A percentile compares a stretch with the other conserved stretches of the same genome.
These are phyloP conservation scores for California macrophylla DNA, from an alignment of 441 rosid genomes.

Conservation along the genomic window DNA sequence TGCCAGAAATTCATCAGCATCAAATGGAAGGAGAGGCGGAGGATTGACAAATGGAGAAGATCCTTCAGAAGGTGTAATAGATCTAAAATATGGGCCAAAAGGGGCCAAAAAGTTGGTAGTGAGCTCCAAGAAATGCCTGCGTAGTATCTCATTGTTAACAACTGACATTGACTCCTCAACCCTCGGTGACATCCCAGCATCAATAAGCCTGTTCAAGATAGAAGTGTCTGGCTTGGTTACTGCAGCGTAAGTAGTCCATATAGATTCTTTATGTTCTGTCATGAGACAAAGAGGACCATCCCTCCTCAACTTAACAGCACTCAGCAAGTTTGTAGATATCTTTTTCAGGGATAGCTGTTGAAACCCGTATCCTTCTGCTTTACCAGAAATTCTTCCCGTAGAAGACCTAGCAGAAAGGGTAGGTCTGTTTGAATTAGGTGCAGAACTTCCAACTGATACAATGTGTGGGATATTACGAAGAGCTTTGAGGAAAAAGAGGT, in stretches of 20 bases:
- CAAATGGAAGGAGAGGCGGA: constrained; percentile 62
- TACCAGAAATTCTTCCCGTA: constrained; percentile 57
- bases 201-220: constrained; percentile 82
- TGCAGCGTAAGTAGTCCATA: constrained; percentile 78
- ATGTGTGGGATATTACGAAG: constrained; percentile 80
- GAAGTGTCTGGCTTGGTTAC: constrained; percentile 92
- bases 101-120: constrained; percentile 94
- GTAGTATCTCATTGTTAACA: constrained; percentile 85
- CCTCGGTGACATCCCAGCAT: constrained; percentile 89
- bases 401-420: constrained; percentile 46
- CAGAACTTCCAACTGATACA: constrained; percentile 81
- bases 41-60: constrained; percentile 83
- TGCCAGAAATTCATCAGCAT: constrained; percentile 59
- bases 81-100: constrained; percentile 84
- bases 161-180: constrained; percentile 98
- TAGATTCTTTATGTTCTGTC: constrained; percentile 96
- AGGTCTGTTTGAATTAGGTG: constrained; percentile 47
- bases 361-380: constrained; percentile 60
- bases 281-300: constrained; percentile 96
- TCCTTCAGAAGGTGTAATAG: constrained; percentile 76
- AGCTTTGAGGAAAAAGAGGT: constrained; percentile 87
- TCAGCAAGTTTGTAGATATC: constrained; percentile 70
- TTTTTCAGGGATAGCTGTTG: constrained; percentile 71
- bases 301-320: constrained; percentile 72
- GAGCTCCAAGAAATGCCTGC: constrained; percentile 94